Evolutionary conservation across 257 asterid genomes (phyloP), one percentile per base, ranked within the genome.

Genomic region (Craterostigma plantagineum): DNA sequence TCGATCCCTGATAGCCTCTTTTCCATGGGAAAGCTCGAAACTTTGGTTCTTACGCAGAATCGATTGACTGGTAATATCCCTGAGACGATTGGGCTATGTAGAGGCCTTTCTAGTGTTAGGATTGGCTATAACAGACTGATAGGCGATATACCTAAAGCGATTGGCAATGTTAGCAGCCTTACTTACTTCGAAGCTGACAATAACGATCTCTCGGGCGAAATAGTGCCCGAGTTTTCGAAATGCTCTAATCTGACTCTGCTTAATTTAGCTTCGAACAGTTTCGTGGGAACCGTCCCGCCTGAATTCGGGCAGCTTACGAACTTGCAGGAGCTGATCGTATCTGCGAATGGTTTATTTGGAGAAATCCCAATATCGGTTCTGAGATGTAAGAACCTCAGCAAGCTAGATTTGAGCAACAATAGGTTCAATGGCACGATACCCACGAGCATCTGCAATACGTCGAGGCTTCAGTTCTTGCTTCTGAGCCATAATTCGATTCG

Each of bases 111-210:
- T 0, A 90, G 77, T 52, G 50, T 90, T 53, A 61, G 99, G 48
- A 77, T 90, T 33, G 99, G 99, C 51, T 53, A 90, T 40, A 90
- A 90, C 68, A 52, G 55, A 48, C 54, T 90, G 64, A 60, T 52
- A 13, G 99, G 95, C 13, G 62, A 53, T 39, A 60, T 90, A 56
- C 99, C 99, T 16, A 67, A 50, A 48, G 74, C 68, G 23, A 63
- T 90, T 48, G 99, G 99, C 33, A 71, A 90, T 48, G 48, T 90
- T 13, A 75, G 81, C 34, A 66, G 99, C 71, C 92, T 90, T 46
- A 71, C 94, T 18, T 90, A 90, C 52, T 90, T 90, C 62, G 99
- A 90, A 56, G 99, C 91, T 0, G 87, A 77, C 52, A 67, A 70
- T 33, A 90, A 90, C 55, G 56, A 63, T 60, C 83, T 90, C 10